Percentiles rank a stretch among this genome's conserved stretches.
Evolutionary conservation across 495 filamentous ascomycete genomes (phyloP).

Genomic region (Penicillium simplicissimum): DNA sequence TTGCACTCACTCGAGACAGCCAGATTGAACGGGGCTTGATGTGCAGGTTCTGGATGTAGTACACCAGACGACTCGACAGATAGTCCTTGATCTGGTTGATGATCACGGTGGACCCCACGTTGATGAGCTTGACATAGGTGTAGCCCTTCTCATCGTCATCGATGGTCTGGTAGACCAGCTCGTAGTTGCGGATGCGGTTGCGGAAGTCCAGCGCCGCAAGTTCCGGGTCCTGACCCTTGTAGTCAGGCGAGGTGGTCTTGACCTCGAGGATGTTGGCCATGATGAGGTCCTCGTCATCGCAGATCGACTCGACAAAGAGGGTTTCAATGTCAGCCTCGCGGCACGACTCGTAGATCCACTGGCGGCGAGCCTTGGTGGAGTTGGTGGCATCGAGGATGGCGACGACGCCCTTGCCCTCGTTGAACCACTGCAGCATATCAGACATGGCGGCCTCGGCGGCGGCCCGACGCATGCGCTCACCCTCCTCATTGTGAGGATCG

Average conservation of each 20-base stretch:
- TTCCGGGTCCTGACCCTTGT: conserved; percentile 91
- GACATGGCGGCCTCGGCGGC: conserved; percentile 86
- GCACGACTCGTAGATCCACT: conserved; percentile 85
- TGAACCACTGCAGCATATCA: conserved; percentile 94
- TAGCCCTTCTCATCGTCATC: conserved; percentile 79
- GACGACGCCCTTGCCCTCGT: conserved; percentile 68
- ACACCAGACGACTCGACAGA: conserved; percentile 90
- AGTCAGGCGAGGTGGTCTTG: conserved; percentile 95
- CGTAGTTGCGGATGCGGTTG: conserved; percentile 92
- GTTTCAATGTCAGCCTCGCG: conserved; percentile 75
- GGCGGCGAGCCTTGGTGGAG: conserved; percentile 80
- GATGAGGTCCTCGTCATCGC: conserved; percentile 90
- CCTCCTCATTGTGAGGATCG: conserved; percentile 81
- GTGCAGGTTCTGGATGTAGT: conserved; percentile 97
- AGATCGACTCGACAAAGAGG: conserved; percentile 92
- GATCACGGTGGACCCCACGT: conserved; percentile 90
- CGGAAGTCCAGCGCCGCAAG: conserved; percentile 86
- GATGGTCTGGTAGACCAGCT: conserved; percentile 92
- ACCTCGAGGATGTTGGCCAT: conserved; percentile 98
- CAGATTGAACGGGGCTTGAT: conserved; percentile 97
- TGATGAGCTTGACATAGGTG: conserved; percentile 96
- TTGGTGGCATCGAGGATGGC: conserved; percentile 96
- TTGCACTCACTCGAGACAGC: conserved; percentile 80
- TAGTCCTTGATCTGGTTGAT: conserved; percentile 98
- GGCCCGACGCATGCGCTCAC: conserved; percentile 81